Conservation (phyloP, 768 basidiomycete genomes). For the Boletus huronensis region DNA sequence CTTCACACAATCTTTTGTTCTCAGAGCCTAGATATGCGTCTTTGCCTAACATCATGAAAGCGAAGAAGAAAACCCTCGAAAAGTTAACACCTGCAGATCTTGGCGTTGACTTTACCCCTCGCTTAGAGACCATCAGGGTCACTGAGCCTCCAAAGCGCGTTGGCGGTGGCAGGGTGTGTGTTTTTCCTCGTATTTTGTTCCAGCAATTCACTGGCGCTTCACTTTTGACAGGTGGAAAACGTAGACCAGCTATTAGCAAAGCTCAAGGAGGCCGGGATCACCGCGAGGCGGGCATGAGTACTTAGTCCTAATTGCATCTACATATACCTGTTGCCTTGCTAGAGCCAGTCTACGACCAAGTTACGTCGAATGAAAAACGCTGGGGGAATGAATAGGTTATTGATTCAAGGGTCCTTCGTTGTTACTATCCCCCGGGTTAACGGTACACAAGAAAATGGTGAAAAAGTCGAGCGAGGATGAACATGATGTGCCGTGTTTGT, state of each 20-base stretch:
- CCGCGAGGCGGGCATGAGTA: slow-evolving; percentile 25
- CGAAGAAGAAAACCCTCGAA: slow-evolving; percentile 97
- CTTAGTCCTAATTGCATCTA: background rate
- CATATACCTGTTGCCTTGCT: slow-evolving; percentile 5
- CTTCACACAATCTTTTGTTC: background rate
- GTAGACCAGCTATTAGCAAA: slow-evolving; percentile 89
- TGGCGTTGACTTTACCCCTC: slow-evolving; percentile 77
- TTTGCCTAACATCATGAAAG: slow-evolving; percentile 97
- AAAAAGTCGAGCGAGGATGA: background rate
- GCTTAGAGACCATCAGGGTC: slow-evolving; percentile 83
- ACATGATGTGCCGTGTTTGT: slow-evolving; percentile 13
- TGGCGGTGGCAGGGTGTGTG: slow-evolving; percentile 82
- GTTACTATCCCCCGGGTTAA: slow-evolving; percentile 1
- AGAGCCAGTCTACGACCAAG: background rate
- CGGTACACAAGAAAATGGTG: slow-evolving; percentile 13
- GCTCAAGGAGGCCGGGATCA: slow-evolving; percentile 81
- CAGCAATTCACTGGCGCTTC: background rate
- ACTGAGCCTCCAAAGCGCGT: slow-evolving; percentile 85
- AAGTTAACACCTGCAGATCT: slow-evolving; percentile 78
- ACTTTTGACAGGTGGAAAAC: slow-evolving; percentile 52
- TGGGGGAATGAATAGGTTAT: slow-evolving; percentile 11
- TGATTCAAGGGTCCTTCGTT: slow-evolving; percentile 15
- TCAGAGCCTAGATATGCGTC: slow-evolving; percentile 95
- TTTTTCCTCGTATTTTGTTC: background rate
- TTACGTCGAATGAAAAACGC: background rate